These are phyloP conservation scores for Metarhizium guizhouense DNA, from an alignment of 2,329 filamentous ascomycete species.

Conservation along the genomic window DNA sequence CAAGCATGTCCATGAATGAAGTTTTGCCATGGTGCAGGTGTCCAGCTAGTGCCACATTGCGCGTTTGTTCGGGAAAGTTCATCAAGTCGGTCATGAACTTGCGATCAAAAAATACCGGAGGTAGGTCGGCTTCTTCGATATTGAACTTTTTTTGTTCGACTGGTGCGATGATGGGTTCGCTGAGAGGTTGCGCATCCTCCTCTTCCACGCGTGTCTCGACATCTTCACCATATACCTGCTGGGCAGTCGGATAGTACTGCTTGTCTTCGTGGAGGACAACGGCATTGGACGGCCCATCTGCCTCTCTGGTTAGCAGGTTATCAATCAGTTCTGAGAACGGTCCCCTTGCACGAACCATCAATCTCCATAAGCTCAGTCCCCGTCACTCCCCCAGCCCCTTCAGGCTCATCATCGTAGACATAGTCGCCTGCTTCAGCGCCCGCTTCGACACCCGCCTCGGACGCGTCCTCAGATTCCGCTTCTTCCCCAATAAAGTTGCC, in stretches of 20 bases:
- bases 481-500: conserved; percentile 97
- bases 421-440: conserved; percentile 68
- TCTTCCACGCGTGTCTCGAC: conserved; percentile 96
- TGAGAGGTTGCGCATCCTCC: conserved; percentile 88
- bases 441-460: conserved; percentile 64
- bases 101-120: conserved; percentile 77
- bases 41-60: conserved; percentile 85
- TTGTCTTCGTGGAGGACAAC: conserved; percentile 99
- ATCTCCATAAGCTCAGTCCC: conserved; percentile 88
- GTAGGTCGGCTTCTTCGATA: conserved; percentile 84
- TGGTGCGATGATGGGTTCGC: conserved; percentile 87
- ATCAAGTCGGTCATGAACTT: conserved; percentile 93
- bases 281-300: conserved; percentile 83
- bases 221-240: conserved; percentile 88
- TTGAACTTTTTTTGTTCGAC: conserved; percentile 94
- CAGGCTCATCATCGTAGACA: conserved; percentile 70
- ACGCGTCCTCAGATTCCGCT: conserved; percentile 75
- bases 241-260: conserved; percentile 97
- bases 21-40: conserved; percentile 98
- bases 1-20: conserved; percentile 96
- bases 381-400: conserved; percentile 53
- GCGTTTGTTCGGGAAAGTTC: conserved; percentile 89
- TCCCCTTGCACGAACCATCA: conserved; percentile 49
- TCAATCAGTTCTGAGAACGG: background rate
- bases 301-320: conserved; percentile 1